Evolutionary conservation across 1,284 basidiomycete species (phyloP).

Genomic region (Kalmanozyma brasiliensis): DNA sequence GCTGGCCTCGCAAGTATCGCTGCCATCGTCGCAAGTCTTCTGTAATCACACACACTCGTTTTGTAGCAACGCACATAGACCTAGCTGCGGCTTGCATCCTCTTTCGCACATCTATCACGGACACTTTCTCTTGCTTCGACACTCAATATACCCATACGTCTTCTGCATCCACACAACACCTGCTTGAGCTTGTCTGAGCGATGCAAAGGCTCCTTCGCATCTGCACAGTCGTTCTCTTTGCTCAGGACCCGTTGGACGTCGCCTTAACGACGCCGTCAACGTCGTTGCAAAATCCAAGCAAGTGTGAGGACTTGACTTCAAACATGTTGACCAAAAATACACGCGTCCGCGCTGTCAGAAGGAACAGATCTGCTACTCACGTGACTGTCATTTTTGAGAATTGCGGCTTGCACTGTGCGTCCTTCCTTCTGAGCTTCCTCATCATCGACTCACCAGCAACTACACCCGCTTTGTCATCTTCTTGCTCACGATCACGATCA

Average conservation of each 20-base stretch:
- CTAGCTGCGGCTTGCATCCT: slow-evolving; percentile 1
- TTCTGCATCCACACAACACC: too few species aligned
- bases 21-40: slow-evolving; percentile 14
- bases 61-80: background rate
- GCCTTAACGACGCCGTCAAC: too few species aligned
- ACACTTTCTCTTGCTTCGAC: too few species aligned
- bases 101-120: too few species aligned
- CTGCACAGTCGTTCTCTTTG: too few species aligned
- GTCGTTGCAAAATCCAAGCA: background rate
- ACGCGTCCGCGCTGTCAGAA: slow-evolving; percentile 7
- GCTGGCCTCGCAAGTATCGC: slow-evolving; percentile 19
- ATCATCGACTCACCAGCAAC: background rate
- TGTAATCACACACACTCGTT: slow-evolving; percentile 1
- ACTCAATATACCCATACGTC: too few species aligned
- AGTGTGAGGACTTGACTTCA: background rate
- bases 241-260: too few species aligned
- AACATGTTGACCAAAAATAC: too few species aligned
- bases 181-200: too few species aligned
- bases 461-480: background rate
- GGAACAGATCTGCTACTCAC: slow-evolving; percentile 21
- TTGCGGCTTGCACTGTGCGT: slow-evolving; percentile 1
- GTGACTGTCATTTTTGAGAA: slow-evolving; percentile 29
- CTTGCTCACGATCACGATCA: background rate
- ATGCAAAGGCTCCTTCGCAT: too few species aligned
- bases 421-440: slow-evolving; percentile 12